These are phyloP conservation scores for Falciphora oryzae DNA, from an alignment of 2,329 filamentous ascomycete genomes.

Conservation along the genomic window DNA sequence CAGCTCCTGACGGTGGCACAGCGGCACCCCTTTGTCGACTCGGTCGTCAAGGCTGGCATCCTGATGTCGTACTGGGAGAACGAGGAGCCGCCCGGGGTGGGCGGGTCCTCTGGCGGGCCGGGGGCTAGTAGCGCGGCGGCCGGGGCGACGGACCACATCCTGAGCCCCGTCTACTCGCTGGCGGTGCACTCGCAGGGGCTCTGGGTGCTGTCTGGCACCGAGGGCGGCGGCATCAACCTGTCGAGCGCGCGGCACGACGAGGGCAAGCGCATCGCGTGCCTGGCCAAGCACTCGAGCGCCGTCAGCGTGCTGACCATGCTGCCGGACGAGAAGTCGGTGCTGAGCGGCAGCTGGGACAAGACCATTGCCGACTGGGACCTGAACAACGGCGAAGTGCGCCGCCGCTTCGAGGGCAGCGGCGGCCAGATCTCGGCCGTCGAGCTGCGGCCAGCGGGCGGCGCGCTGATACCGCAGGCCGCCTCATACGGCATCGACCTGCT, in stretches of 20 bases:
- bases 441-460: conserved; percentile 68
- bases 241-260: conserved; percentile 93
- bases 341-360: conserved; percentile 97
- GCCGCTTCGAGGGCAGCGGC: conserved; percentile 70
- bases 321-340: conserved; percentile 76
- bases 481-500: conserved; percentile 50
- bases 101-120: background rate
- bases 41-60: conserved; percentile 90
- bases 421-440: conserved; percentile 87
- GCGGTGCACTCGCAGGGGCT: conserved; percentile 85
- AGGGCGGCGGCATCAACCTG: conserved; percentile 87
- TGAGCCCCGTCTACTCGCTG: conserved; percentile 92
- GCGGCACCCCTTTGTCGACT: conserved; percentile 93
- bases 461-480: conserved; percentile 70
- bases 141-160: conserved; percentile 50
- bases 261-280: conserved; percentile 76
- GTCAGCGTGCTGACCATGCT: conserved; percentile 82
- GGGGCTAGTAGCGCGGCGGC: conserved; percentile 26
- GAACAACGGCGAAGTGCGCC: conserved; percentile 71
- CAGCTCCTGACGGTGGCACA: conserved; percentile 91
- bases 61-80: conserved; percentile 99
- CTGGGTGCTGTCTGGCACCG: conserved; percentile 86
- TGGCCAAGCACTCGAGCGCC: conserved; percentile 82
- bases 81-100: conserved; percentile 57
- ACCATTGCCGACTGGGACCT: conserved; percentile 91